phyloP scores from a whole-genome alignment of 495 filamentous ascomycete genomes.

The Talaromyces nanjingensis region DNA sequence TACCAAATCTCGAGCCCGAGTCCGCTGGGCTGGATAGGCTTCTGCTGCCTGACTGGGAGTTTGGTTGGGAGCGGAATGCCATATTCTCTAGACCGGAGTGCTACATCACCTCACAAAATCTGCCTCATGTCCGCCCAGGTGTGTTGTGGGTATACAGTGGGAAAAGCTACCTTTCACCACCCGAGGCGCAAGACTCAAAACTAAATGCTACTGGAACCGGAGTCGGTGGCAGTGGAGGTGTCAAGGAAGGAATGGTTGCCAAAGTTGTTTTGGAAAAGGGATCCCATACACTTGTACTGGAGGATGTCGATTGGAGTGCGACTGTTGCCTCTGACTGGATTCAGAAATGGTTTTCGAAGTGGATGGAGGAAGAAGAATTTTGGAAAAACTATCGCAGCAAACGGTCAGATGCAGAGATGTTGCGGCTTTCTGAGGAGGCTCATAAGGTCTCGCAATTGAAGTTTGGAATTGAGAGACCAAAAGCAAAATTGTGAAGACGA shows the following conservation, averaged over 20 bases:
- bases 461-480: not conserved
- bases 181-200: not conserved
- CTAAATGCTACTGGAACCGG: constrained; percentile 44
- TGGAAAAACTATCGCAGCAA: not conserved
- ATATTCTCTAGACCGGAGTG: not conserved
- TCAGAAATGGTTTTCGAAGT: not conserved
- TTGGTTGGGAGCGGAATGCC: constrained; percentile 35
- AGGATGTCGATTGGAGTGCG: constrained; percentile 47
- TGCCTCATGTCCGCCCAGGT: constrained; percentile 54
- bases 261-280: constrained; percentile 48
- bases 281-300: constrained; percentile 66
- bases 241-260: constrained; percentile 46
- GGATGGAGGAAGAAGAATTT: not conserved
- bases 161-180: constrained; percentile 33
- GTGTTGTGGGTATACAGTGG: constrained; percentile 63
- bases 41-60: constrained; percentile 46
- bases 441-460: not conserved
- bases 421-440: not conserved
- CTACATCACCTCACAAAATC: constrained; percentile 4
- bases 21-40: constrained; percentile 26
- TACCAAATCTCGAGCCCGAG: constrained; percentile 17
- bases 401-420: not conserved
- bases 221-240: constrained; percentile 62
- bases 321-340: constrained; percentile 13
- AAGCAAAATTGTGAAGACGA: not conserved